Evolutionary conservation across 2,329 filamentous ascomycete species (phyloP), one percentile per base, ranked within the genome.

Genomic region (Microthyrium microscopicum): DNA sequence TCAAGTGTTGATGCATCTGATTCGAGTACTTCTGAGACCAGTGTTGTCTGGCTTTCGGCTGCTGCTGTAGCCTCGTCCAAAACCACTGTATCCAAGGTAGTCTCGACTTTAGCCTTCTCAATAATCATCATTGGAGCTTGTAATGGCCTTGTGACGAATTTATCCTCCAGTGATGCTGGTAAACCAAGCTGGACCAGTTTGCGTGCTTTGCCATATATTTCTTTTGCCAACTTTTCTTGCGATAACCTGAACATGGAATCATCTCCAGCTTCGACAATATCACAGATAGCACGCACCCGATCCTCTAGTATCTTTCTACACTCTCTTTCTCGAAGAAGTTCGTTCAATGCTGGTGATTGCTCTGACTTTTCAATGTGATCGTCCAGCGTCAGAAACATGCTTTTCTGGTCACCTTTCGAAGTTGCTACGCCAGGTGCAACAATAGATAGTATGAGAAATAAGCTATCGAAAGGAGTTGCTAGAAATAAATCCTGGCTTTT

Each of bases 111-210:
- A 36, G 73, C 66, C 29, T 71, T 64, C 46, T 66, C 75, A 26
- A 84, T 62, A 20, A 70, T 70, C 44, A 81, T 59, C 27, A 92
- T 61, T 0, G 89, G 87, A 4, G 74, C 68, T 44, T 89, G 79
- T 4, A 98, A 61, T 2, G 69, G 68, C 46, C 77, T 77, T 33
- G 65, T 69, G 6, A 98, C 72, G 44, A 93, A 91, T 26, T 71
- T 76, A 29, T 89, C 79, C 49, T 94, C 87, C 64, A 98, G 68
- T 44, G 77, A 92, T 5, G 61, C 57, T 2, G 89, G 84, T 7
- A 95, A 57, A 0, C 73, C 71, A 1, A 56, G 59, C 4, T 58
- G n/a, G 65, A 38, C 62, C 64, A 91, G 77, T 4, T 62, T 63
- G 39, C 65, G 63, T 4, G 84, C 83, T 53, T 94, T 95, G 13